Evolutionary conservation across 768 basidiomycete species (phyloP), one percentile per base, ranked within the genome.

Genomic region (Russula abietina): DNA sequence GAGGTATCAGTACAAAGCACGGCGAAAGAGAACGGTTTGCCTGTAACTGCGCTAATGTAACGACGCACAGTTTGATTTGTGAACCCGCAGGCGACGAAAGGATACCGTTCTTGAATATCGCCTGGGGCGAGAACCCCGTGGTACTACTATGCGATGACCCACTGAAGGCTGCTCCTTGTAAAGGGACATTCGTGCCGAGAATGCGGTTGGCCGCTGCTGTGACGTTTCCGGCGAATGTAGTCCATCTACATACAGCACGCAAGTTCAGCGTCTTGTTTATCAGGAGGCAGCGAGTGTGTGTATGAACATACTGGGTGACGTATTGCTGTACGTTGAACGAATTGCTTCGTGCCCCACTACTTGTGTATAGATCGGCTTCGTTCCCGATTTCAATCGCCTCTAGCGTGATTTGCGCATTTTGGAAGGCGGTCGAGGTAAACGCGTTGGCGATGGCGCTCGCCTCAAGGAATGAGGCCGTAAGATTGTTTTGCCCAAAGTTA

Each of bases 341-440:
- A 5, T 68, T 67, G 38, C 75, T 57, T 55, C 83, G 75, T 14
- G 73, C 69, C 2, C 79, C 80, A 60, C 83, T 82, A 59, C 72
- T 73, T 22, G 41, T 48, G 70, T 84, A 86, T 12, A 85, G 69
- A 69, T 87, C 83, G 0, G 84, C 75, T 71, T 86, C 83, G 55
- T 87, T 86, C 12, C 85, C 85, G 51, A 84, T 77, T 67, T 86
- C 83, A 58, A 86, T 75, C n/a, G 79, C 77, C 59, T 84, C 83
- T 22, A 86, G 75, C 1, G 72, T 73, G 45, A 85, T 79, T 14
- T 77, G 75, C 0, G 78, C 74, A 49, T 68, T 52, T 46, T 68
- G 71, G 33, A 84, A 69, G 3, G 73, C 71, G 1, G 74, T 54
- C 4, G 77, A 77, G n/a, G 72, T 59, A 65, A 86, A 86, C 0